Percentiles rank a stretch among this genome's conserved stretches.
phyloP scores from a whole-genome alignment of 176 grass and related monocot genomes.

The Bromus sterilis region DNA sequence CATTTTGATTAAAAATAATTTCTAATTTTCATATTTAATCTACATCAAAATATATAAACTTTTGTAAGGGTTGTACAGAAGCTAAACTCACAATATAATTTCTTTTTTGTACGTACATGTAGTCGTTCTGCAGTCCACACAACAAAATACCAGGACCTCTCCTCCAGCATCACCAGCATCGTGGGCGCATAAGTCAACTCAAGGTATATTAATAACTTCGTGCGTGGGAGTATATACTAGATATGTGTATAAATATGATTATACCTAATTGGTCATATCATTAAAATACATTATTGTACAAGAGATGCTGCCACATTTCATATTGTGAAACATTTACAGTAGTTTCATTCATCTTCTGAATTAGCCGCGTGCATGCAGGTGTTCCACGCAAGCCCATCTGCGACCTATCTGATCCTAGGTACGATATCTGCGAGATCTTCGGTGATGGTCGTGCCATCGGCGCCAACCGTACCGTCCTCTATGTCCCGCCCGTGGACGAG shows the following conservation, averaged over 20 bases:
- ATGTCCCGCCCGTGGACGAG: constrained; percentile 13
- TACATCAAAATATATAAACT: too few species aligned
- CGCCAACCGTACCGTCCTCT: constrained; percentile 28
- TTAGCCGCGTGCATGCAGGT: neutral
- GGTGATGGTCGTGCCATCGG: constrained; percentile 49
- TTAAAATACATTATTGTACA: too few species aligned
- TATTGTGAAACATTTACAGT: too few species aligned
- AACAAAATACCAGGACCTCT: neutral
- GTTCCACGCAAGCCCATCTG: constrained; percentile 41
- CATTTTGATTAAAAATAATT: too few species aligned
- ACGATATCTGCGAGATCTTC: constrained; percentile 41
- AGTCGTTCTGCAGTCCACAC: constrained; percentile 6
- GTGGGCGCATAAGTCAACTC: neutral
- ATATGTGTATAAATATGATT: too few species aligned
- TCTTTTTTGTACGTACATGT: neutral
- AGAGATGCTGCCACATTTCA: too few species aligned
- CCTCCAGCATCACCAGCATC: neutral
- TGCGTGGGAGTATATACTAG: too few species aligned
- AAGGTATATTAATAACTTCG: constrained; percentile 16
- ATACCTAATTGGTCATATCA: too few species aligned
- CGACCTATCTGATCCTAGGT: constrained; percentile 47
- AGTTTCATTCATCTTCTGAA: neutral
- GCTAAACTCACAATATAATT: too few species aligned
- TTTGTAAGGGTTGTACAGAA: too few species aligned
- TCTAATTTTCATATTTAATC: too few species aligned